Evolutionary conservation across 129 eudicot species (phyloP).

Genomic region (Flaveria ramosissima): DNA sequence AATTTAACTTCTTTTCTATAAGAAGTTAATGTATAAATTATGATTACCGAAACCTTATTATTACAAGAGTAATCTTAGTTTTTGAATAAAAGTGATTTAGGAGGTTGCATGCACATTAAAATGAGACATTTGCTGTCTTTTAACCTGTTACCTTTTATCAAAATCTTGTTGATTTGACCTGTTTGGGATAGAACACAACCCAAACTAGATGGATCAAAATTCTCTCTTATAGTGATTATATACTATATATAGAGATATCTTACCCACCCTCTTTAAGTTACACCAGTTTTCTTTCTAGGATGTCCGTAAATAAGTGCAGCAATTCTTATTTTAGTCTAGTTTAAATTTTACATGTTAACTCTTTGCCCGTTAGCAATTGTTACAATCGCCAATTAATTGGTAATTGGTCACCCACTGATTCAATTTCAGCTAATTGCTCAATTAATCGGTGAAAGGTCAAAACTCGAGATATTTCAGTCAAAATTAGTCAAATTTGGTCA

Average conservation of each 20-base stretch:
- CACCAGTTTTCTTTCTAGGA: background rate
- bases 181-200: background rate
- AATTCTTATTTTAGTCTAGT: background rate
- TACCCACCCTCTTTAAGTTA: background rate
- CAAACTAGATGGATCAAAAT: background rate
- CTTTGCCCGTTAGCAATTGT: background rate
- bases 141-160: background rate
- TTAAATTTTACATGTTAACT: too few relatives aligned
- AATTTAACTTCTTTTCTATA: background rate
- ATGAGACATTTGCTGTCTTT: background rate
- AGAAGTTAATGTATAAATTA: background rate
- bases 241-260: background rate
- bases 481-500: too few relatives aligned
- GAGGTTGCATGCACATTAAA: background rate
- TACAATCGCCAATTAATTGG: background rate
- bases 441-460: too few relatives aligned
- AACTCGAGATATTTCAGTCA: too few relatives aligned
- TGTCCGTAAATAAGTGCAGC: background rate
- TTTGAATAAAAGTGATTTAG: background rate
- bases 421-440: too few relatives aligned
- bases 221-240: background rate
- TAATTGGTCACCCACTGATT: too few relatives aligned
- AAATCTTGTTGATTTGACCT: background rate
- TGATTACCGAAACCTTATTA: background rate
- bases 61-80: background rate